Evolutionary conservation across 306 rosid genomes (phyloP), one percentile per base, ranked within the genome.

Genomic region (Rosa chinensis): DNA sequence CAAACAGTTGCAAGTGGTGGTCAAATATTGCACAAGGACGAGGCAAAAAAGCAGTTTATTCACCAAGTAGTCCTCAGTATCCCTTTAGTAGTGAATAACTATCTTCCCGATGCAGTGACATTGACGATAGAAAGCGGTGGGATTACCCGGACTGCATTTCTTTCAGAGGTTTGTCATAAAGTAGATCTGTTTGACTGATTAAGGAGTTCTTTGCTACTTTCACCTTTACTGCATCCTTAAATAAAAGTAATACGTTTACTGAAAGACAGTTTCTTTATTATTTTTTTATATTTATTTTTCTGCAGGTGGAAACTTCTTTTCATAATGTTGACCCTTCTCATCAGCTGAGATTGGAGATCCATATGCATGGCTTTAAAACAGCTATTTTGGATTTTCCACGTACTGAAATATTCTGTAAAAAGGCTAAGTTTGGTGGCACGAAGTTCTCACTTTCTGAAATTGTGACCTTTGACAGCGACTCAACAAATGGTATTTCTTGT

Each of bases 271-370:
- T 35, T 48, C 7, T 53, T 48, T 23, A 43, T n/a, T 2, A 47
- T 81, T 25, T 59, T 23, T 23, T 23, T 59, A 21, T 59, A 48
- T 58, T n/a, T 63, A 40, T 66, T 35, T 72, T 71, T 53, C 4
- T 52, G 37, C 39, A 94, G 99, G 97, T 90, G 73, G 92, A 82
- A 84, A 89, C 92, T 80, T 83, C 84, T 79, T 86, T 94, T 82
- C 92, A 92, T 87, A 88, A 91, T 79, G 82, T 94, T 84, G 99
- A 94, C 82, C 93, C 99, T 78, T 94, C 92, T 10, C 99, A 94
- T 89, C 97, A 94, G 70, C 89, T 94, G 5, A 91, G 83, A 72
- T 69, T 94, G 81, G 90, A 91, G 86, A 85, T 94, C 82, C 82
- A 73, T 84, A 81, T 94, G 79, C 87, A 83, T 73, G 97, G 97